Percentiles rank a stretch among this genome's conserved stretches.
Conservation (phyloP, 73 alveolate species). For the Tetrahymena borealis region DNA sequence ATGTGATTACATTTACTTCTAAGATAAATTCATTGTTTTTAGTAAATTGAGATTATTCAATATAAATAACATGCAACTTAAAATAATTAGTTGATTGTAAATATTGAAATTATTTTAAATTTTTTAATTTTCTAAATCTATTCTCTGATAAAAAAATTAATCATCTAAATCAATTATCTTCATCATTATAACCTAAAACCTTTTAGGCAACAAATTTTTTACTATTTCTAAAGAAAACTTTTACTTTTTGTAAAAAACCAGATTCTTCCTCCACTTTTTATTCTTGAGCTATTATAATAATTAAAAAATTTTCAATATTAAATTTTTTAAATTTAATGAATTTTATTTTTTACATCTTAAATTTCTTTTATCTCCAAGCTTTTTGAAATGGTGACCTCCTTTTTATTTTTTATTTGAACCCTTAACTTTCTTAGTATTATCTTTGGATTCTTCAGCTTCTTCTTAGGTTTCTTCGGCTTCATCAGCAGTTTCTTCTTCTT, state of each 20-base stretch:
- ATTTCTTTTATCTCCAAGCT: neutral
- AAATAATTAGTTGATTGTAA: no score
- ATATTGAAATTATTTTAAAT: no score
- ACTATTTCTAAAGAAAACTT: neutral
- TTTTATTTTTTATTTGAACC: no score
- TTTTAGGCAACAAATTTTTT: neutral
- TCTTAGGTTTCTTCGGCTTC: neutral
- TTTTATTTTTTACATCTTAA: neutral
- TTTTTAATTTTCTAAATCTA: no score
- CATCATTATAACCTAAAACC: neutral
- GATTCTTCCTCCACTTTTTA: neutral
- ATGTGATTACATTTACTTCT: no score
- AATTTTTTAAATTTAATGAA: neutral
- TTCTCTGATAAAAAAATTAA: no score
- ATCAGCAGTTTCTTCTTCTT: neutral
- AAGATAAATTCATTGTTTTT: no score
- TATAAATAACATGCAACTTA: no score
- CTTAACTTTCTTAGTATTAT: no score
- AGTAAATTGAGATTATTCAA: no score
- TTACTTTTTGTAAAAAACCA: neutral
- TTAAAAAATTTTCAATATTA: neutral
- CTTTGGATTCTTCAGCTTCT: neutral
- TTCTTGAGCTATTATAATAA: neutral
- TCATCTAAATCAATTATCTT: neutral
- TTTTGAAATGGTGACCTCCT: no score